Percentiles rank a stretch among this genome's conserved stretches.
phyloP scores from a whole-genome alignment of 306 rosid genomes.

The Rubus idaeus region DNA sequence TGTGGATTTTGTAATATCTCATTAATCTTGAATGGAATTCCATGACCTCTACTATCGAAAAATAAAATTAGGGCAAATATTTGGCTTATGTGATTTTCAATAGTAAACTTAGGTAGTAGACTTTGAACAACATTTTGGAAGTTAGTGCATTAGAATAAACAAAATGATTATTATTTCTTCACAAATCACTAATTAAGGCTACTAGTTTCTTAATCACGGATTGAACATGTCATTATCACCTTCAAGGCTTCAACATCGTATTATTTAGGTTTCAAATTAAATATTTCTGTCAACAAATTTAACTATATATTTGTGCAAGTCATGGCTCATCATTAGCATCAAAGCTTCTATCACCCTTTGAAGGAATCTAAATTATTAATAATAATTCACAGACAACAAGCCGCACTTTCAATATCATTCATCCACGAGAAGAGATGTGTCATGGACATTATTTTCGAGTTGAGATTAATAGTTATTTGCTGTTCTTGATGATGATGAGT shows the following conservation, averaged over 20 bases:
- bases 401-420: constrained; percentile 1
- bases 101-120: background rate
- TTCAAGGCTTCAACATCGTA: background rate
- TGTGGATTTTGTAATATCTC: background rate
- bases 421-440: constrained; percentile 12
- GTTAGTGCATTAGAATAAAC: background rate
- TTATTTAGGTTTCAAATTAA: background rate
- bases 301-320: background rate
- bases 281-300: background rate
- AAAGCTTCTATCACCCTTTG: background rate
- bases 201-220: background rate
- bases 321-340: constrained; percentile 3
- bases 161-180: background rate
- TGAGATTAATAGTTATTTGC: background rate
- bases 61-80: background rate
- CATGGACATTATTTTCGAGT: background rate
- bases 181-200: background rate
- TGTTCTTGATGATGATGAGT: constrained; percentile 4
- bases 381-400: background rate
- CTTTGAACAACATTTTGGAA: background rate
- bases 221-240: constrained; percentile 6
- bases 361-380: background rate
- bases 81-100: background rate
- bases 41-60: background rate
- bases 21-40: background rate